phyloP scores from a whole-genome alignment of 2,329 filamentous ascomycete species.

The Hypoxylon sp. region DNA sequence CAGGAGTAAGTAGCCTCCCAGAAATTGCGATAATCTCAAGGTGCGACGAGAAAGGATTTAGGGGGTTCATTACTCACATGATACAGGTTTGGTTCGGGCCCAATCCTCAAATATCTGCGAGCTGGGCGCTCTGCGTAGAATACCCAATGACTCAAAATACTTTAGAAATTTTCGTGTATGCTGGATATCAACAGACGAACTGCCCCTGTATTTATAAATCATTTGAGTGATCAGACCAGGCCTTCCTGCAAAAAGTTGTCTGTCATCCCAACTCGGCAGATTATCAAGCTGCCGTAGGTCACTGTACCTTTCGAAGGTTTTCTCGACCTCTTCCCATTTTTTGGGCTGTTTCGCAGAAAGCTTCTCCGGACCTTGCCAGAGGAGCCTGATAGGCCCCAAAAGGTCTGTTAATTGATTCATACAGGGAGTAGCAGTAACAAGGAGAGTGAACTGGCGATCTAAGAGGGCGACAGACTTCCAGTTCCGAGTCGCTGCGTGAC shows the following conservation, averaged over 20 bases:
- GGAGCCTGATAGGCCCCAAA: slow-evolving; percentile 45
- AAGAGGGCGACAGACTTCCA: slow-evolving; percentile 49
- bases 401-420: slow-evolving; percentile 50
- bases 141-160: slow-evolving; percentile 50
- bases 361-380: slow-evolving; percentile 45
- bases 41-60: neutral
- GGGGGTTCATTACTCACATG: slow-evolving; percentile 24
- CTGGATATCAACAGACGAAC: slow-evolving; percentile 37
- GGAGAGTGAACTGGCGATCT: slow-evolving; percentile 49
- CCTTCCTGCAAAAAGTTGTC: slow-evolving; percentile 45
- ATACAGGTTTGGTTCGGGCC: slow-evolving; percentile 31
- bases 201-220: slow-evolving; percentile 22
- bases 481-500: slow-evolving; percentile 43
- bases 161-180: slow-evolving; percentile 45
- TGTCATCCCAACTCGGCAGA: slow-evolving; percentile 25
- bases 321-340: slow-evolving; percentile 19
- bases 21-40: neutral
- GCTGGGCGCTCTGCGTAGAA: slow-evolving; percentile 51
- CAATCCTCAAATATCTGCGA: slow-evolving; percentile 47
- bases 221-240: slow-evolving; percentile 44
- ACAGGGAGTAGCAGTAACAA: slow-evolving; percentile 52
- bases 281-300: slow-evolving; percentile 37
- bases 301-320: neutral
- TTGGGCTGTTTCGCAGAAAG: slow-evolving; percentile 30
- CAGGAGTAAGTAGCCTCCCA: neutral